Evolutionary conservation across 768 basidiomycete genomes (phyloP), one percentile per base, ranked within the genome.

Genomic region (Amanita pseudoporphyria): DNA sequence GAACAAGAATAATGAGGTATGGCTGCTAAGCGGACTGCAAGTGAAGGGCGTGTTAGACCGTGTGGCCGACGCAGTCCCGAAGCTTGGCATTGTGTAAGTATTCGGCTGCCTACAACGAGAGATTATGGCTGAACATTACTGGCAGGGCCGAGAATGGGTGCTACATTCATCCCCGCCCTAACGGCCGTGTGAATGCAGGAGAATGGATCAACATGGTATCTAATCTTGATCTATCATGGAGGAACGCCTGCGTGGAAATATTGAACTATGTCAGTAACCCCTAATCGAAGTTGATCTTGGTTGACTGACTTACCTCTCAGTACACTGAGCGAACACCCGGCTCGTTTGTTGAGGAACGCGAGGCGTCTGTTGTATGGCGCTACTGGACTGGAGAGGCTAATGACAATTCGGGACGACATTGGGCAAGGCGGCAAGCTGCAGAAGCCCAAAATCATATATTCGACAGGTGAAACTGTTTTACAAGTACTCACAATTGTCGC

Each of bases 391-490:
- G 71, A 2, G 66, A 61, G 19, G 50, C 63, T 13, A 54, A 56
- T 13, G 73, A 79, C 32, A 65, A 68, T 35, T 62, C 78, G 0
- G 85, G 87, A 57, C 72, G 82, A 9, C 79, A 78, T 49, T 93
- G 90, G 90, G 90, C 88, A 0, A 75, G 84, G 28, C 70, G 90
- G 18, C 89, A 92, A 60, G 90, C 90, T 1, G 87, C 87, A 0
- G 89, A 91, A 61, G 90, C 90, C 18, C 90, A 92, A 65, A 93
- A 93, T 64, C 90, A 92, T 58, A 87, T 91, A 54, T 91, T 88
- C 59, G 89, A 90, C 62, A 79, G 77, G 78, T 78, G 24, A 58
- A 35, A 22, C 24, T 39, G 49, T 32, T 14, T 13, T 19, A 39
- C 19, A 16, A 16, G n/a, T 9, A 21, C 36, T 41, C 33, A 19